These are phyloP conservation scores for Saccharomycopsis oosterbeekiorum DNA, from an alignment of 805 yeast species.

Conservation along the genomic window DNA sequence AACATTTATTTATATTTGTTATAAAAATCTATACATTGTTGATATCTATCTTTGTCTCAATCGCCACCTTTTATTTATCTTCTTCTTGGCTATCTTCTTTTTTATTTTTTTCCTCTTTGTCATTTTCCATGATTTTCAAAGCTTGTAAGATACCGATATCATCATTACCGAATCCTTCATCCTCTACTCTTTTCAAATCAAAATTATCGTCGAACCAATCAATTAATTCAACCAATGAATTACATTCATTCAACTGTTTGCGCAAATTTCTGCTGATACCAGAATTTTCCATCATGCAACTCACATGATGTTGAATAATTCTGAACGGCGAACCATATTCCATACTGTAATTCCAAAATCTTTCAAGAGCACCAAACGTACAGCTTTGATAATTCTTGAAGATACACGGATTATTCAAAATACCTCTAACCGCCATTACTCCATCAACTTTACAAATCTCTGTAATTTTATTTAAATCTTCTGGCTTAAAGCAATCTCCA, in stretches of 20 bases:
- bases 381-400: conserved; percentile 58
- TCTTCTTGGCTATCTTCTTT: neutral
- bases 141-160: neutral
- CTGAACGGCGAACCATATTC: conserved; percentile 80
- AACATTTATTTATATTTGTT: no score
- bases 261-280: conserved; percentile 34
- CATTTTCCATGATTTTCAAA: neutral
- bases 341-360: conserved; percentile 67
- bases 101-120: neutral
- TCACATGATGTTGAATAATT: conserved; percentile 76
- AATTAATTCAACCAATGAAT: conserved; percentile 49
- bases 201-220: conserved; percentile 78
- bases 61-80: neutral
- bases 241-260: conserved; percentile 55
- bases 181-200: conserved; percentile 54
- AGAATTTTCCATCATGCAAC: conserved; percentile 66
- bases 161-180: conserved; percentile 54
- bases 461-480: conserved; percentile 57
- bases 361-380: conserved; percentile 89
- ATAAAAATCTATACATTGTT: neutral
- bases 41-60: neutral
- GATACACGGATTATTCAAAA: conserved; percentile 76
- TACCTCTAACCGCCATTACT: conserved; percentile 91
- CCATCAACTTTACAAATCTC: conserved; percentile 74
- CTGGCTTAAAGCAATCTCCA: conserved; percentile 77